These are phyloP conservation scores for Euphorbia lathyris DNA, from an alignment of 345 rosid genomes.

Conservation along the genomic window DNA sequence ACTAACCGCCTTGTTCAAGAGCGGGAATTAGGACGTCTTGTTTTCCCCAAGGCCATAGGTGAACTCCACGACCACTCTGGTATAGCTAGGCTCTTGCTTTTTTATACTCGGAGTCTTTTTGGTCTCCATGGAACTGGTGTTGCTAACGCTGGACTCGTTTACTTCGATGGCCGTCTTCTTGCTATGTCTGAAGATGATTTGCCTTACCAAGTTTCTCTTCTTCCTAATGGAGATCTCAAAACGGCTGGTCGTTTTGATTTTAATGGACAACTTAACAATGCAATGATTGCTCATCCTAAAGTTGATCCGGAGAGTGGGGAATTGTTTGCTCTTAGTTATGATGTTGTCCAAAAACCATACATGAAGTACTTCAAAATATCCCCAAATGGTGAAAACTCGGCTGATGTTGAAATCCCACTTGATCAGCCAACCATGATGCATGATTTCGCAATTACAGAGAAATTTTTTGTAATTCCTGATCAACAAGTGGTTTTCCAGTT, in stretches of 20 bases:
- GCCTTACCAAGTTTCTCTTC: constrained; percentile 70
- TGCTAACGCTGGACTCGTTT: constrained; percentile 84
- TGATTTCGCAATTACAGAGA: constrained; percentile 78
- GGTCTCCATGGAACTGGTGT: constrained; percentile 75
- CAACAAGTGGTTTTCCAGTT: constrained; percentile 86
- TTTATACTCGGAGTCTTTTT: constrained; percentile 60
- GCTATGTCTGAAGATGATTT: constrained; percentile 93
- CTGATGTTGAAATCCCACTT: constrained; percentile 62
- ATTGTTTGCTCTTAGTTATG: constrained; percentile 73
- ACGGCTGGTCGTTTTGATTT: constrained; percentile 68
- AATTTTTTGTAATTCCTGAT: constrained; percentile 72
- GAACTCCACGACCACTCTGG: constrained; percentile 96
- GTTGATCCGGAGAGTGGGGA: constrained; percentile 69
- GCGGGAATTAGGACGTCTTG: constrained; percentile 54
- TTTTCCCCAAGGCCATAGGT: constrained; percentile 85
- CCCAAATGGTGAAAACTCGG: constrained; percentile 58
- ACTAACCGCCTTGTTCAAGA: constrained; percentile 71
- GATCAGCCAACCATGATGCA: constrained; percentile 85
- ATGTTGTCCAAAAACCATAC: constrained; percentile 71
- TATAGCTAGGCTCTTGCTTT: constrained; percentile 67
- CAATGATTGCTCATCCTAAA: constrained; percentile 95
- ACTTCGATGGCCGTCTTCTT: constrained; percentile 59
- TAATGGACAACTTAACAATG: constrained; percentile 49
- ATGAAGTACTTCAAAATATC: constrained; percentile 70
- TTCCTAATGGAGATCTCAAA: constrained; percentile 55